Conservation (phyloP, 805 yeast species). For the Starmerella ratchasimensis region DNA sequence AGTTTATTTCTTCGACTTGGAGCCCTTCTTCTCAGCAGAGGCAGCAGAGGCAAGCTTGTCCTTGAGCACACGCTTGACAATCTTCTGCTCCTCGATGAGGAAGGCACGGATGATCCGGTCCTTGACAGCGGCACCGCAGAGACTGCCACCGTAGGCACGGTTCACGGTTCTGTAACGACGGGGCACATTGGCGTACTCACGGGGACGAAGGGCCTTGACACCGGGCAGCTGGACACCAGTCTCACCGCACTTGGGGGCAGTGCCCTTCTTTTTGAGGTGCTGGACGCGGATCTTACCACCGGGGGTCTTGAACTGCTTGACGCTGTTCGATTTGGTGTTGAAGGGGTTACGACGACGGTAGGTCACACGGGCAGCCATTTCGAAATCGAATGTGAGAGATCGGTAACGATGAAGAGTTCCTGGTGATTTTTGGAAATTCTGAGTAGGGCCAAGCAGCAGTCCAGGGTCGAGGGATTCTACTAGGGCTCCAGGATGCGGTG, state of each 20-base stretch:
- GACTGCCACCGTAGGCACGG: conserved; percentile 99
- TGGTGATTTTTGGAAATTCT: too few species aligned
- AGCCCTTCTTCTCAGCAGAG: conserved; percentile 29
- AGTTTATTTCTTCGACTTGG: conserved; percentile 24
- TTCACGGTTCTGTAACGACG: conserved; percentile 96
- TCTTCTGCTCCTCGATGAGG: conserved; percentile 99
- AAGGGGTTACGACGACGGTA: conserved; percentile 99
- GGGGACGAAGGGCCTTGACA: conserved; percentile 92
- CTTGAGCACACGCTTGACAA: conserved; percentile 97
- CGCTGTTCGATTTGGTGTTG: conserved; percentile 99
- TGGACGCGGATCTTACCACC: conserved; percentile 98
- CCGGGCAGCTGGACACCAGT: conserved; percentile 57
- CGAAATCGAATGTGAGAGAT: too few species aligned
- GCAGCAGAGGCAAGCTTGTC: conserved; percentile 85
- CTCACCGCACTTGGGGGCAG: conserved; percentile 62
- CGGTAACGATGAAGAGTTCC: too few species aligned
- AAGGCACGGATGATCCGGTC: conserved; percentile 99
- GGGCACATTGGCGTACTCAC: conserved; percentile 88
- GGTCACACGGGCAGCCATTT: conserved; percentile 99
- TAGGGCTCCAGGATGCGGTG: too few species aligned
- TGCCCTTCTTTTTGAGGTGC: conserved; percentile 84
- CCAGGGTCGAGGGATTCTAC: too few species aligned
- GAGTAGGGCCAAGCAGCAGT: too few species aligned
- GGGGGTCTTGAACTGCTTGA: conserved; percentile 99
- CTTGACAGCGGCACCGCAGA: conserved; percentile 94